Conservation (phyloP, 306 rosid genomes). For the Geum urbanum region DNA sequence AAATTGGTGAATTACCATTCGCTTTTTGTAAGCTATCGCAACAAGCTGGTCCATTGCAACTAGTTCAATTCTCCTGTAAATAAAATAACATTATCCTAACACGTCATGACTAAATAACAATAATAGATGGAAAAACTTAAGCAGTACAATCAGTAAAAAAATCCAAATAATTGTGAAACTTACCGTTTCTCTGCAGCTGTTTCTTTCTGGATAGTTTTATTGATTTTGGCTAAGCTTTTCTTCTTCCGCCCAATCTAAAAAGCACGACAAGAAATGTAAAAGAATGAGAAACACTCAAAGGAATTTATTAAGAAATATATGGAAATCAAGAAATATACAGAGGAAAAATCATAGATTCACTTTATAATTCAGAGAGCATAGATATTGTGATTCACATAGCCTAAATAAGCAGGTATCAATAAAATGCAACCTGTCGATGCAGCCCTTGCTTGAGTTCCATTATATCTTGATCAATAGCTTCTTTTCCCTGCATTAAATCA, state of each 20-base stretch:
- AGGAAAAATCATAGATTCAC: constrained; percentile 1
- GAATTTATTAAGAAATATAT: constrained; percentile 7
- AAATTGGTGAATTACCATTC: constrained; percentile 47
- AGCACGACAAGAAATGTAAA: constrained; percentile 28
- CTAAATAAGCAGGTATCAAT: background rate
- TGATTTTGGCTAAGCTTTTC: constrained; percentile 54
- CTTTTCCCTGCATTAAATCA: constrained; percentile 76
- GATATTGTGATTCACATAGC: background rate
- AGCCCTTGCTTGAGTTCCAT: constrained; percentile 57
- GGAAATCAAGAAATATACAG: background rate
- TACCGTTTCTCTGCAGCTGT: constrained; percentile 59
- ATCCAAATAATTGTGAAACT: constrained; percentile 23
- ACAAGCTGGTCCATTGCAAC: constrained; percentile 77
- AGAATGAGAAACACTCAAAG: constrained; percentile 19
- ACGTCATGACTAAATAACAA: constrained; percentile 14
- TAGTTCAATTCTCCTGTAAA: constrained; percentile 67
- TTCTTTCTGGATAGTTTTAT: constrained; percentile 51
- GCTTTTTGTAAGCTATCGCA: constrained; percentile 74
- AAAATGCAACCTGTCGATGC: constrained; percentile 54
- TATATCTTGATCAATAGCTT: constrained; percentile 60
- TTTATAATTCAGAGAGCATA: constrained; percentile 1
- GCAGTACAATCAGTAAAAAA: constrained; percentile 12
- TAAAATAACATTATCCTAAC: constrained; percentile 25
- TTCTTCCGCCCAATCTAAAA: constrained; percentile 62
- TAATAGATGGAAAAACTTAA: background rate